Evolutionary conservation across 495 filamentous ascomycete species (phyloP), one percentile per base, ranked within the genome.

Genomic region (Penicillium waksmanii): DNA sequence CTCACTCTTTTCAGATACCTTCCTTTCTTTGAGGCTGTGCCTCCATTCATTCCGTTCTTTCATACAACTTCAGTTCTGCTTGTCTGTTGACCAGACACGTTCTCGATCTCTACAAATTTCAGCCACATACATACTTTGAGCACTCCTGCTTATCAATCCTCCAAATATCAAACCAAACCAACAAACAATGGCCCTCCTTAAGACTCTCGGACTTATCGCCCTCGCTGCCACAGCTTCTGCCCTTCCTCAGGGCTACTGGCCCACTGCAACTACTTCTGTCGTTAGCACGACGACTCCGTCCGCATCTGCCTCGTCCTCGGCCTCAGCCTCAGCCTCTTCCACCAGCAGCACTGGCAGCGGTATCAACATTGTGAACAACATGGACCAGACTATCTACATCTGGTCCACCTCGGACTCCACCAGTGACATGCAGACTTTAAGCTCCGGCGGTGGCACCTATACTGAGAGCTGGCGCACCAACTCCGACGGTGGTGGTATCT

Each of bases 401-500:
- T 76, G 73, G 74, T 70, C 72, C 18, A 70, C 69, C 7, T 56
- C 70, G 58, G 60, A 73, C 31, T 57, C 52, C 49, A 13, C 55
- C 44, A 57, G 55, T 8, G 59, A 58, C 7, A 74, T 72, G 69
- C 60, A 71, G 8, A 69, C 66, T 46, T 58, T 78, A 12, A 19
- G 53, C 36, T 40, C 65, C 10, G 66, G 61, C 55, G 68, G 69
- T 31, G 63, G 66, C 60, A 66, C 50, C 64, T 70, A 67, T 61
- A 55, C 33, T 51, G 67, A 79, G 56, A 47, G 43, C 57, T 79
- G 67, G 67, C 57, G 68, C 25, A 73, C 63, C 57, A 73, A 69
- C 63, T 52, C 72, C 53, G 66, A 73, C 62, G 75, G 75, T 38
- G 71, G 73, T 43, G 75, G 75, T 46, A 63, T 77, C 57, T 79